phyloP scores from a whole-genome alignment of 495 filamentous ascomycete genomes.

The Parathielavia hyrcaniae region DNA sequence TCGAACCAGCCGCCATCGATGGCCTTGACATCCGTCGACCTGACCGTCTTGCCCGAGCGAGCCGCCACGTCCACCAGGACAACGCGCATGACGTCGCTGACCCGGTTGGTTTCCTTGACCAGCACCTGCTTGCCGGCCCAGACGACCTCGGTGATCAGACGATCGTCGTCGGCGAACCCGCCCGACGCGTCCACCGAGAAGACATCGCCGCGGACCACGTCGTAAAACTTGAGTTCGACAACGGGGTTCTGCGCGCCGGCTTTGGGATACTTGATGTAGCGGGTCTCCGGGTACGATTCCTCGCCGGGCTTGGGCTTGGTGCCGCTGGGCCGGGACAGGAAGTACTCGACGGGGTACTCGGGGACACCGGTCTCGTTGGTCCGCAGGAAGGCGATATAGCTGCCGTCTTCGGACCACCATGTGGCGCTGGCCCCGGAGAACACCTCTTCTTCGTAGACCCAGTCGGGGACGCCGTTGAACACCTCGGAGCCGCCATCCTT shows the following conservation, averaged over 20 bases:
- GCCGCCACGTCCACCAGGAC: constrained; percentile 74
- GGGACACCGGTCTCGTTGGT: constrained; percentile 91
- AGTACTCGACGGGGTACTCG: constrained; percentile 92
- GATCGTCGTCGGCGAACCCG: constrained; percentile 72
- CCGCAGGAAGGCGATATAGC: constrained; percentile 80
- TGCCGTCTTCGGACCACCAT: constrained; percentile 89
- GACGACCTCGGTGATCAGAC: constrained; percentile 85
- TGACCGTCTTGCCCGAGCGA: constrained; percentile 71
- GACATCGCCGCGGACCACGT: constrained; percentile 68
- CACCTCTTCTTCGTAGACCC: constrained; percentile 98
- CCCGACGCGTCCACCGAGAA: constrained; percentile 73
- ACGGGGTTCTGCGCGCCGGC: constrained; percentile 88
- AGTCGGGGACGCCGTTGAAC: constrained; percentile 97
- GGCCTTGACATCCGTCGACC: constrained; percentile 66
- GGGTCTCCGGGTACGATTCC: constrained; percentile 84
- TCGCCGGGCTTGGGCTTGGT: constrained; percentile 61
- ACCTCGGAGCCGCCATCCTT: constrained; percentile 76
- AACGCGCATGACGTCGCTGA: constrained; percentile 82
- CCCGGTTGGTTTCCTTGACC: constrained; percentile 86
- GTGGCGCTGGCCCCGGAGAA: constrained; percentile 73
- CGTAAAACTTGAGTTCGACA: constrained; percentile 83
- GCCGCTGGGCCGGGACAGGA: constrained; percentile 79
- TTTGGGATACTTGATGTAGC: constrained; percentile 95
- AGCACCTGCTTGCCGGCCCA: constrained; percentile 84
- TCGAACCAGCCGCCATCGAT: constrained; percentile 97